Conservation (phyloP, 257 asterid species). For the Linaria vulgaris region DNA sequence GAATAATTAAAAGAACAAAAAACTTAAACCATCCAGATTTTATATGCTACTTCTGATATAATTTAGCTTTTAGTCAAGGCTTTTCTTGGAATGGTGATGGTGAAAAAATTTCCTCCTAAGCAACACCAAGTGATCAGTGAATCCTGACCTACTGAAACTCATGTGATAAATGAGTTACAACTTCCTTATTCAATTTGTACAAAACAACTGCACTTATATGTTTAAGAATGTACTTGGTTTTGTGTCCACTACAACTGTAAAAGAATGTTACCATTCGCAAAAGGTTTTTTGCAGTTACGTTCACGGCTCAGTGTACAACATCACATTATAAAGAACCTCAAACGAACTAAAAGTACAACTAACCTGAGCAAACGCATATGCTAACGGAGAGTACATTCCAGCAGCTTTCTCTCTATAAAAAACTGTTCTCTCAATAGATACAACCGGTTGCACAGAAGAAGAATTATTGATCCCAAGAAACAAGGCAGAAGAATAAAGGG, state of each 20-base stretch:
- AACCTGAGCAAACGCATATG: conserved; percentile 89
- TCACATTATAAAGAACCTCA: background rate
- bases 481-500: conserved; percentile 64
- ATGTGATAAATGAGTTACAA: no score
- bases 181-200: no score
- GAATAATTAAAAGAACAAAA: background rate
- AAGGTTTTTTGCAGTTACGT: background rate
- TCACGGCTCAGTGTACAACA: background rate
- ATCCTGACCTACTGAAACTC: conserved; percentile 1
- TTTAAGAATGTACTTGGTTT: background rate
- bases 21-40: background rate
- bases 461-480: conserved; percentile 88
- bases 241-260: background rate
- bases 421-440: conserved; percentile 81
- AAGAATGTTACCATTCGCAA: background rate
- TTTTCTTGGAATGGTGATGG: no score
- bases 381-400: conserved; percentile 76
- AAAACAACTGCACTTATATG: no score
- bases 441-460: conserved; percentile 83
- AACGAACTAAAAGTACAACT: conserved; percentile 17
- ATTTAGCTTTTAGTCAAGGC: background rate
- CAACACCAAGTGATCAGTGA: conserved; percentile 12
- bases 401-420: conserved; percentile 94
- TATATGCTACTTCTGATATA: background rate
- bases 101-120: background rate